These are phyloP conservation scores for Fusarium fracticaudum DNA, from an alignment of 2,329 filamentous ascomycete genomes.

Conservation along the genomic window DNA sequence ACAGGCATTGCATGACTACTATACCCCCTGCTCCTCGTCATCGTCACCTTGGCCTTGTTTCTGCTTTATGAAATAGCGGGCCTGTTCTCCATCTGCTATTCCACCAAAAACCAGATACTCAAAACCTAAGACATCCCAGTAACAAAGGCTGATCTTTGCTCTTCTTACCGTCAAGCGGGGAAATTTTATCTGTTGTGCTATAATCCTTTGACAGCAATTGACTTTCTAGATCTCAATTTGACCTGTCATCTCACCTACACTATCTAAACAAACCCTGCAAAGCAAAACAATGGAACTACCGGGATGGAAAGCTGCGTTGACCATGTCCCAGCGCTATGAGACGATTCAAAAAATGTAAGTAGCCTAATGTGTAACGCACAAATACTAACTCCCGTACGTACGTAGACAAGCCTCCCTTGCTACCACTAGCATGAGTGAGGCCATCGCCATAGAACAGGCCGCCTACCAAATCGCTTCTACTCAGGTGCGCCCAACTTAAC, in stretches of 20 bases:
- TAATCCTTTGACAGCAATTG: conserved; percentile 6
- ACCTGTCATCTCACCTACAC: not conserved
- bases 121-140: conserved; percentile 21
- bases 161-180: not conserved
- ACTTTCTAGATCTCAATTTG: conserved; percentile 3
- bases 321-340: conserved; percentile 69
- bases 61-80: conserved; percentile 31
- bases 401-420: conserved; percentile 45
- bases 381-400: not conserved
- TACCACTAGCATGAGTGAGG: conserved; percentile 51
- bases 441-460: conserved; percentile 72
- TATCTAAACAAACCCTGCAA: not conserved
- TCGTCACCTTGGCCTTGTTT: conserved; percentile 27
- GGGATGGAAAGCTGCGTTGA: conserved; percentile 62
- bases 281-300: conserved; percentile 15
- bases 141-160: conserved; percentile 20
- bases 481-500: conserved; percentile 57
- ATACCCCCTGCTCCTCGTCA: not conserved
- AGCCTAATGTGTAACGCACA: not conserved
- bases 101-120: not conserved
- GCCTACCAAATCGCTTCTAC: conserved; percentile 68
- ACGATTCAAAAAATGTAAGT: conserved; percentile 63
- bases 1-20: not conserved
- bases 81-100: conserved; percentile 2
- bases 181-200: conserved; percentile 5